These are phyloP conservation scores for Saturnispora gosingensis DNA, from an alignment of 805 yeast genomes.

Conservation along the genomic window DNA sequence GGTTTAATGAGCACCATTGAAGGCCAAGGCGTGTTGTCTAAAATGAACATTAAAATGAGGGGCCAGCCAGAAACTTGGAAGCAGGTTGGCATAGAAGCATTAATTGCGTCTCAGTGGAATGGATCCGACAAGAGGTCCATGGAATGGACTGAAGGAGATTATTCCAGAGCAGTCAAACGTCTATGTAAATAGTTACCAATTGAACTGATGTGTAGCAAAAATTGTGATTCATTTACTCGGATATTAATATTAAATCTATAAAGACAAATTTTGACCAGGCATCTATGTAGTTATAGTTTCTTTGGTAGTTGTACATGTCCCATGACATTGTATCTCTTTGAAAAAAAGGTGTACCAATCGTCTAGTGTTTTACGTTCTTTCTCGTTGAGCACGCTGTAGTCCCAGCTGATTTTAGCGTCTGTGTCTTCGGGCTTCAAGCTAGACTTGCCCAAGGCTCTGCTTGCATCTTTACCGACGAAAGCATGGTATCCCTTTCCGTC, in stretches of 20 bases:
- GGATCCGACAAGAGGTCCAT: constrained; percentile 42
- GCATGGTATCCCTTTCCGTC: constrained; percentile 65
- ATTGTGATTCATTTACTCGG: not conserved
- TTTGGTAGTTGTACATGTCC: constrained; percentile 29
- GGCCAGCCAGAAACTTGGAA: constrained; percentile 1
- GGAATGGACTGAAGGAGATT: constrained; percentile 54
- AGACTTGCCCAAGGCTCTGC: constrained; percentile 67
- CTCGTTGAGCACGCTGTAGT: constrained; percentile 42
- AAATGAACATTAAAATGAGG: constrained; percentile 5
- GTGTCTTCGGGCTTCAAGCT: constrained; percentile 48
- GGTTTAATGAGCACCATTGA: constrained; percentile 38
- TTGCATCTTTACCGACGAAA: constrained; percentile 69
- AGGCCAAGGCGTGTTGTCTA: constrained; percentile 6
- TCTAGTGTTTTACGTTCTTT: constrained; percentile 53
- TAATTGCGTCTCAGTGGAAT: constrained; percentile 29
- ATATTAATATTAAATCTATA: not conserved
- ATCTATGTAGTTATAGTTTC: not conserved
- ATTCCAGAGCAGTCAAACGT: constrained; percentile 38
- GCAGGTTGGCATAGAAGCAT: constrained; percentile 29
- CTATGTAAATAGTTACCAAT: constrained; percentile 12
- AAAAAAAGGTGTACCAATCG: constrained; percentile 65
- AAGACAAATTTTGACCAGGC: not conserved
- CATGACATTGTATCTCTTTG: constrained; percentile 41
- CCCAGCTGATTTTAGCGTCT: constrained; percentile 35
- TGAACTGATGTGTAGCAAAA: not conserved